Evolutionary conservation across 441 rosid species (phyloP).

Genomic region (Syzygium syzygioides): DNA sequence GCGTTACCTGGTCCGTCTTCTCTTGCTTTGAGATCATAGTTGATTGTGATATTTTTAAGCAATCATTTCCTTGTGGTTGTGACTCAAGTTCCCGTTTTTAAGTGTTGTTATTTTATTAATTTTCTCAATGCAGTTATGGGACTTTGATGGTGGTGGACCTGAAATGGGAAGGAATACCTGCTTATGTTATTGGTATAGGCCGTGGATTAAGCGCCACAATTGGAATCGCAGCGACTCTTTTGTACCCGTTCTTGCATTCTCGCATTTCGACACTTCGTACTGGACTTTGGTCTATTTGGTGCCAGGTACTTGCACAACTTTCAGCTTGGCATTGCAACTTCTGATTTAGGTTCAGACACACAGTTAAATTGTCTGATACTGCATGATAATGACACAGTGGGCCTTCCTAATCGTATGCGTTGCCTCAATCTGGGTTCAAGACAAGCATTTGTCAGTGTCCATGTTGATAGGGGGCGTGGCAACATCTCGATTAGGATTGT

Average conservation of each 20-base stretch:
- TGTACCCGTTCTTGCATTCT: slow-evolving; percentile 60
- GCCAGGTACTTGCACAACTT: slow-evolving; percentile 41
- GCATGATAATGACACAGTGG: slow-evolving; percentile 47
- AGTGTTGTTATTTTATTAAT: background rate
- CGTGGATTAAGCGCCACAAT: slow-evolving; percentile 67
- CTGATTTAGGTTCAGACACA: background rate
- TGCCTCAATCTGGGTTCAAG: slow-evolving; percentile 51
- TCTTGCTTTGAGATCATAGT: background rate
- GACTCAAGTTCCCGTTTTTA: background rate
- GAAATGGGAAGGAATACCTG: slow-evolving; percentile 72
- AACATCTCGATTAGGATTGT: slow-evolving; percentile 73
- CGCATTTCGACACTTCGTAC: slow-evolving; percentile 55
- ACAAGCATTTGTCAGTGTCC: slow-evolving; percentile 36
- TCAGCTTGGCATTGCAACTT: background rate
- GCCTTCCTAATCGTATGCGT: slow-evolving; percentile 48
- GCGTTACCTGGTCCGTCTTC: background rate
- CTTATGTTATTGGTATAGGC: slow-evolving; percentile 62
- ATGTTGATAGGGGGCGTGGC: slow-evolving; percentile 88
- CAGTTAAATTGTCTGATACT: background rate
- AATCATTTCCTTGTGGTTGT: background rate
- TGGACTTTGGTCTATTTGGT: slow-evolving; percentile 91
- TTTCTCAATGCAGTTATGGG: slow-evolving; percentile 45
- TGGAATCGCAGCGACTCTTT: slow-evolving; percentile 67
- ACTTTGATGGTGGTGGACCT: slow-evolving; percentile 82
- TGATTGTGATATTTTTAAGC: background rate